Base-by-base conservation (phyloP, 2,329 filamentous ascomycete species). In the Trichoderma cornu-damae region DNA sequence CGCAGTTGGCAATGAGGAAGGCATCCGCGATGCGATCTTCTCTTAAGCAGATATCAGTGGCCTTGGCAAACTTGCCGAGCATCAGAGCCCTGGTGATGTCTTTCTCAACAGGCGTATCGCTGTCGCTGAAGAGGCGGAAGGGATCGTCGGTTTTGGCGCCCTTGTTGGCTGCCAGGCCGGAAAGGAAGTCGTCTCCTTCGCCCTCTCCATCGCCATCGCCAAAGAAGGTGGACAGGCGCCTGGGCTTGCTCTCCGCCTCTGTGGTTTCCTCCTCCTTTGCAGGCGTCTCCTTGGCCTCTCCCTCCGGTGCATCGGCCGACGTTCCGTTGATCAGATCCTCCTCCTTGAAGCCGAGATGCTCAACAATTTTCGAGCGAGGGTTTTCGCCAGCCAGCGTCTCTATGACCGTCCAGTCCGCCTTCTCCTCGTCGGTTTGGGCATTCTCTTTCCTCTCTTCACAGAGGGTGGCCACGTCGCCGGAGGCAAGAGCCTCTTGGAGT, bases 1-100 rank as follows among this genome's bases (percentile, higher is more conserved):
- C 92, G 67, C 92, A 97, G 66, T 97, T 96, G 46, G 95, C 94
- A 69, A 99, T 93, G 77, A 99, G 90, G 74, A 99, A 96, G 37
- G 94, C 94, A 74, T 99, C 94, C 0, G 94, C 94, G 70, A 97
- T 85, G 53, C 92, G 86, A 63, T 95, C 86, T 71, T 96, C 90
- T 66, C 89, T 86, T 14, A 99, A 76, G 65, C 91, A 96, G 51
- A 96, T 84, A 57, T 95, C 89, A 58, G 96, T 86, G 16, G 94
- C 94, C 69, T 88, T 88, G 58, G 92, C 85, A 67, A 99, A 99
- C 62, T 95, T 84, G 6, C 94, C 94, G 8, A 97, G 79, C 76
- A 97, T 88, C 59, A 99, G 75, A 30, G 93, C 88, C 65, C 84
- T 87, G 3, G 94, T 97, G 62, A 99, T 92, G 58, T 83, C 80